Base-by-base conservation (phyloP, 1,139 yeast genomes). In the Arxiozyma telluris region DNA sequence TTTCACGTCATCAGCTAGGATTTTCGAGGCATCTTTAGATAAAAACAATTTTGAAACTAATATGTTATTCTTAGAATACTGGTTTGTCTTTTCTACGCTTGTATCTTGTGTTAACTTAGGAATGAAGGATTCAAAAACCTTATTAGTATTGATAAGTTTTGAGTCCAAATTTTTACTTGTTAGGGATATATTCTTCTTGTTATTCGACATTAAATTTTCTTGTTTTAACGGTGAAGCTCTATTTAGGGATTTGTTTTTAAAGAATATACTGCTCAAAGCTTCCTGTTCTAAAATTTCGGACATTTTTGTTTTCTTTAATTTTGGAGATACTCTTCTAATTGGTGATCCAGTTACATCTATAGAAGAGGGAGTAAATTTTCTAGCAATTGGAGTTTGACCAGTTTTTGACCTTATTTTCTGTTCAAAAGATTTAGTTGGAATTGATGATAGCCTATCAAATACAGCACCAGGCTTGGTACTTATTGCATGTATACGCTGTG, bases 401-500 rank as follows among this genome's bases (percentile, higher is more conserved):
- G 45, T 52, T 23, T 52, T 50, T 6, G 41, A 51, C 21, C 54
- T 57, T 57, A 62, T 60, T 55, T 64, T 66, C 41, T 63, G 64
- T 49, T 67, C 69, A 46, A 66, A 67, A 7, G 71, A 67, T 56
- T 65, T 65, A 8, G 71, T 67, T 18, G 69, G 61, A 34, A 58
- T 46, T 4, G 65, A 58, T 1, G 69, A 61, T 44, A 67, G 56
- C 42, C 71, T 59, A 46, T 66, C 69, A 57, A 66, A 66, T 3
- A 67, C 69, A 50, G 60, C 65, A 3, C 34, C 54, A 23, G 55
- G 18, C 39, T 44, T 53, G 15, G 3, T 46, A 38, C 8, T 21
- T 21, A 17, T 38, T 17, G 30, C 15, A 38, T 23, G 39, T 38
- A 41, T 34, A 46, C 30, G 49, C 15, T 41, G 39, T 6, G 49